phyloP scores from a whole-genome alignment of 2,329 filamentous ascomycete genomes.

The Epichloe uncinata region DNA sequence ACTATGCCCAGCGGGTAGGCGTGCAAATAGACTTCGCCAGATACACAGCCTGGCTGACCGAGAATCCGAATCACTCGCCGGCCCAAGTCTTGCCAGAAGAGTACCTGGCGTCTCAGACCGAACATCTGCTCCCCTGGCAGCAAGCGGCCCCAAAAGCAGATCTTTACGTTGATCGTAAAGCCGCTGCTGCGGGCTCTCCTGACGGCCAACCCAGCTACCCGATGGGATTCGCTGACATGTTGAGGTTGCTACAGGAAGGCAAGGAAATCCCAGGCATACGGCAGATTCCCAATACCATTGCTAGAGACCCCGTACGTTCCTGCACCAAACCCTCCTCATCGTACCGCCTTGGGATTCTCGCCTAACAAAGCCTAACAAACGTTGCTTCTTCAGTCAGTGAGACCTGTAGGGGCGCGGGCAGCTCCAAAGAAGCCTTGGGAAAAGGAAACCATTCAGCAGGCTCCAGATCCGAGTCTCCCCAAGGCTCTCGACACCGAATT shows the following conservation, averaged over 20 bases:
- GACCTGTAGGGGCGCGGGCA: slow-evolving; percentile 32
- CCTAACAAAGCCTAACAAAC: neutral
- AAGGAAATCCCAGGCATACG: slow-evolving; percentile 77
- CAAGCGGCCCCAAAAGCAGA: slow-evolving; percentile 34
- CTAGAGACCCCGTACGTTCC: slow-evolving; percentile 51
- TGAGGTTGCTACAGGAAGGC: slow-evolving; percentile 71
- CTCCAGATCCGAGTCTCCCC: slow-evolving; percentile 10
- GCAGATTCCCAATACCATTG: slow-evolving; percentile 69
- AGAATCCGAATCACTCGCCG: slow-evolving; percentile 18
- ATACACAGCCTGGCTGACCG: slow-evolving; percentile 52
- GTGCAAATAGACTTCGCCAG: slow-evolving; percentile 48
- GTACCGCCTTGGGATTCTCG: neutral
- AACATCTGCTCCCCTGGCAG: slow-evolving; percentile 30
- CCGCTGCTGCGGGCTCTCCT: slow-evolving; percentile 7
- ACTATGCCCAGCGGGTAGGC: slow-evolving; percentile 40
- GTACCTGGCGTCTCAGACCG: slow-evolving; percentile 10
- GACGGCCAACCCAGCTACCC: slow-evolving; percentile 58
- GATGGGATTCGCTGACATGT: slow-evolving; percentile 70
- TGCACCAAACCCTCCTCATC: neutral
- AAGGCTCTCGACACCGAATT: slow-evolving; percentile 22
- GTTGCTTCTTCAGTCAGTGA: slow-evolving; percentile 24
- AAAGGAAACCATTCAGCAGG: slow-evolving; percentile 28
- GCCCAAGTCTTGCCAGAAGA: slow-evolving; percentile 25
- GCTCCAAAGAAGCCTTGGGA: slow-evolving; percentile 66
- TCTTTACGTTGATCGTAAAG: slow-evolving; percentile 29